Evolutionary conservation across 352 stramenopile genomes (phyloP), one percentile per base, ranked within the genome.

Genomic region (Phytopythium boreale): DNA sequence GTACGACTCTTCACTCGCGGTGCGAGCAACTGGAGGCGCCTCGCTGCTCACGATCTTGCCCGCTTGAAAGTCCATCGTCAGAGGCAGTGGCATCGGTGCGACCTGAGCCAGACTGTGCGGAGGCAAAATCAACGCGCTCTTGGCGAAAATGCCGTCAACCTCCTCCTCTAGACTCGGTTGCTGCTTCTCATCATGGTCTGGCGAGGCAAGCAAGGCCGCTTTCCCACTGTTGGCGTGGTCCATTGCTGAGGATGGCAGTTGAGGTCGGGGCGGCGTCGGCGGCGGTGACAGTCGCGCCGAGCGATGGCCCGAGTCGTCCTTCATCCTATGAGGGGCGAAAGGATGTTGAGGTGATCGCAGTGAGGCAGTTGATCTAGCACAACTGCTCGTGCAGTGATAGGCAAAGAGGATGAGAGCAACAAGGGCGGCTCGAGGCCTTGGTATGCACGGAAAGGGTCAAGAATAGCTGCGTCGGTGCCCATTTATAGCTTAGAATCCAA

Each of bases 1-100:
- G 63, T 93, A 95, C 15, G 69, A 63, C 64, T 86, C 77, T 39
- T 90, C 78, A 10, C 72, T 59, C 62, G 78, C 75, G 4, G 67
- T 67, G 19, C 59, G 50, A 8, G 57, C 34, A 10, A 50, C 53
- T 9, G 66, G 61, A 22, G 61, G 31, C 6, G 63, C 31, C 9
- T 63, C 44, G 6, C 61, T 43, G 26, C 63, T 64, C 7, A 69
- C 37, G 4, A 67, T 60, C 66, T 86, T 85, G 29, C 77, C 84
- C 8, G 74, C 74, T 41, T 89, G 79, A 60, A 91, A 88, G 36
- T 79, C 64, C 10, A 64, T 63, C 14, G 66, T 80, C 12, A 73
- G 65, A 20, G 75, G 70, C 22, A 79, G 34, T 10, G 73, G 70
- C 26, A 79, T 22, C 5, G 77, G 64, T 0, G 64, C 70, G 11